These are phyloP conservation scores for Trichaptum fuscoviolaceum DNA, from an alignment of 768 basidiomycete species.

Conservation along the genomic window DNA sequence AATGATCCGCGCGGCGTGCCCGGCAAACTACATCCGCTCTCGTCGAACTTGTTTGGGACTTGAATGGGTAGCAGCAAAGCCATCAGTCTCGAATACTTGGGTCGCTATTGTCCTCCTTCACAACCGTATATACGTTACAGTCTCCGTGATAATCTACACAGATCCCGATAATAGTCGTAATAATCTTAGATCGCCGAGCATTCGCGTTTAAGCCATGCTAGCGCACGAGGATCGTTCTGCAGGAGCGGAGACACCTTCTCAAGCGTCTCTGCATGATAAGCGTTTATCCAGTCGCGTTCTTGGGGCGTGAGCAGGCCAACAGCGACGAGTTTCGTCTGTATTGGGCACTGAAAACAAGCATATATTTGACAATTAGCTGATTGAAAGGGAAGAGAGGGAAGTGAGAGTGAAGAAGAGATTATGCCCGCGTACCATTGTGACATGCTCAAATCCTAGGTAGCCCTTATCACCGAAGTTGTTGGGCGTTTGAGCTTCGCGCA, in stretches of 20 bases:
- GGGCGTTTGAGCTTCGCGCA: slow-evolving; percentile 62
- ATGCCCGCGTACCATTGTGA: slow-evolving; percentile 69
- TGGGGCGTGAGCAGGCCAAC: slow-evolving; percentile 47
- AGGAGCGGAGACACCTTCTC: slow-evolving; percentile 73
- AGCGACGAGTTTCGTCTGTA: slow-evolving; percentile 81
- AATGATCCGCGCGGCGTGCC: too few relatives aligned
- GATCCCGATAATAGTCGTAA: not conserved
- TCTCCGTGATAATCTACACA: too few relatives aligned
- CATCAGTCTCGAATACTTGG: too few relatives aligned
- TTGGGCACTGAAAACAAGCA: slow-evolving; percentile 53
- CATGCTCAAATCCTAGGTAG: slow-evolving; percentile 77
- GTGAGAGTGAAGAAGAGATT: not conserved
- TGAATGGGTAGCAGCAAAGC: too few relatives aligned
- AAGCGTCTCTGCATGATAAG: slow-evolving; percentile 72
- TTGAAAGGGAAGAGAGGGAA: not conserved
- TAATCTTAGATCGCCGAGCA: slow-evolving; percentile 31
- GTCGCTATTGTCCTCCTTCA: too few relatives aligned
- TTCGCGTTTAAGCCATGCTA: slow-evolving; percentile 60
- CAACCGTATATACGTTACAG: too few relatives aligned
- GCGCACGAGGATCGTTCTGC: slow-evolving; percentile 50
- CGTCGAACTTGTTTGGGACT: too few relatives aligned
- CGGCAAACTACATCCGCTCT: too few relatives aligned
- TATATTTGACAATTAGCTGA: not conserved
- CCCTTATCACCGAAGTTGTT: slow-evolving; percentile 81
- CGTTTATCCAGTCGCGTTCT: slow-evolving; percentile 82